These are phyloP conservation scores for Marchantia polymorpha DNA, from an alignment of 225 moss, liverwort and hornwort genomes.

Conservation along the genomic window DNA sequence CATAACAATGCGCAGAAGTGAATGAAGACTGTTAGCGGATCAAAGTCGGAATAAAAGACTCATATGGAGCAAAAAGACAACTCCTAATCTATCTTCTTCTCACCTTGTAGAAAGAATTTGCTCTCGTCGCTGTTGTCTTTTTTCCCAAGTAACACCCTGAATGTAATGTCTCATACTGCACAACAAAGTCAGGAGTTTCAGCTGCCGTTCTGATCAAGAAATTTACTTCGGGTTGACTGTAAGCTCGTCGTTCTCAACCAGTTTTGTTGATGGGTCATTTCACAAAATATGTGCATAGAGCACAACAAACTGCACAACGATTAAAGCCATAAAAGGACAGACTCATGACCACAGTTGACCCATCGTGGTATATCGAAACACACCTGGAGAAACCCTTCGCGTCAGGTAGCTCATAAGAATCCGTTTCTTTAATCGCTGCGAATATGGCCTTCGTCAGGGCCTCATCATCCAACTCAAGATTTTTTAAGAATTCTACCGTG, in stretches of 20 bases:
- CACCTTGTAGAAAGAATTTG: constrained; percentile 92
- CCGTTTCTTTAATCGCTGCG: constrained; percentile 95
- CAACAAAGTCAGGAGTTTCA: background rate
- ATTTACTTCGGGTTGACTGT: no score
- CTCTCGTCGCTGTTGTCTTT: constrained; percentile 83
- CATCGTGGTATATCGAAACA: background rate
- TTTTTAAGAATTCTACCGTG: constrained; percentile 79
- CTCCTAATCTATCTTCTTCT: background rate
- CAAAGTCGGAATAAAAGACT: no score
- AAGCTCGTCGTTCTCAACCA: no score
- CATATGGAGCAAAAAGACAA: no score
- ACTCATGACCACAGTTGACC: no score
- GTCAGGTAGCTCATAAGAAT: constrained; percentile 97
- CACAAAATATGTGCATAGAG: no score
- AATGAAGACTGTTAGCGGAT: no score
- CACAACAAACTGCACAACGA: no score
- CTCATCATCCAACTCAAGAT: constrained; percentile 80
- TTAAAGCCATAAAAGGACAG: no score
- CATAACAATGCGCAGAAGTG: no score
- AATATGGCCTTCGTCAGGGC: constrained; percentile 96
- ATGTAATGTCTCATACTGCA: constrained; percentile 90
- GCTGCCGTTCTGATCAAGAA: background rate
- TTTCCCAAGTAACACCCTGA: constrained; percentile 94
- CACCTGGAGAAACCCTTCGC: constrained; percentile 96
- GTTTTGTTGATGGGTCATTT: no score